Conservation (phyloP, 2,329 filamentous ascomycete genomes). For the Thelonectria blattea region DNA sequence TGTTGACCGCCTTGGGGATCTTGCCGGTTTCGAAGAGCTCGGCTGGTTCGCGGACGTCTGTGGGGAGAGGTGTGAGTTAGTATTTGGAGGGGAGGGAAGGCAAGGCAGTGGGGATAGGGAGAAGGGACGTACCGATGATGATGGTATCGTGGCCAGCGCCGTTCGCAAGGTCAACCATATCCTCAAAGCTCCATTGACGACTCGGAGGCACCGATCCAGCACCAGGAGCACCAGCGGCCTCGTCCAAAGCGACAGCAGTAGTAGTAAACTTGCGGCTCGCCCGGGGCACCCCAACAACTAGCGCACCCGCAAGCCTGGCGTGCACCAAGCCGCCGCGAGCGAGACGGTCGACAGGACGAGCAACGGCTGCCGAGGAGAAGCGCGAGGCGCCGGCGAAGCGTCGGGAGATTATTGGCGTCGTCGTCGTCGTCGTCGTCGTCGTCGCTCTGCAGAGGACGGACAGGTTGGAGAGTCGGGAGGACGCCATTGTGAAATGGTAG, state of each 20-base stretch:
- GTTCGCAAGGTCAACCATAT: constrained; percentile 40
- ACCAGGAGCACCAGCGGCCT: constrained; percentile 22
- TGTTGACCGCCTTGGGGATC: constrained; percentile 83
- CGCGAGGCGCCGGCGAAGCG: constrained; percentile 28
- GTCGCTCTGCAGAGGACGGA: neutral
- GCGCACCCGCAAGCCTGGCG: too few relatives aligned
- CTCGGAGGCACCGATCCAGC: constrained; percentile 29
- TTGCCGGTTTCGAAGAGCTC: constrained; percentile 69
- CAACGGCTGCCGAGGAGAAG: constrained; percentile 9
- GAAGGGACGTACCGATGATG: constrained; percentile 52
- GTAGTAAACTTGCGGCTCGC: too few relatives aligned
- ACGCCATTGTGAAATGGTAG: neutral
- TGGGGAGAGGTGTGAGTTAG: too few relatives aligned
- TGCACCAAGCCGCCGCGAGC: neutral
- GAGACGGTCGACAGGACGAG: constrained; percentile 13
- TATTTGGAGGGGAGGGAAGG: neutral
- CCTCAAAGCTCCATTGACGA: constrained; percentile 56
- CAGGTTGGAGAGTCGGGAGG: neutral
- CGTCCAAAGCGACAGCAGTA: too few relatives aligned
- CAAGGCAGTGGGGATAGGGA: too few relatives aligned
- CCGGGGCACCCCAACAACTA: too few relatives aligned
- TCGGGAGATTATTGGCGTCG: constrained; percentile 30
- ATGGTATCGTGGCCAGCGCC: constrained; percentile 40
- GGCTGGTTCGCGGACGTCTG: constrained; percentile 74
- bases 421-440: too few relatives aligned